phyloP scores from a whole-genome alignment of 805 yeast species.

The Saccharomycopsis sp. region DNA sequence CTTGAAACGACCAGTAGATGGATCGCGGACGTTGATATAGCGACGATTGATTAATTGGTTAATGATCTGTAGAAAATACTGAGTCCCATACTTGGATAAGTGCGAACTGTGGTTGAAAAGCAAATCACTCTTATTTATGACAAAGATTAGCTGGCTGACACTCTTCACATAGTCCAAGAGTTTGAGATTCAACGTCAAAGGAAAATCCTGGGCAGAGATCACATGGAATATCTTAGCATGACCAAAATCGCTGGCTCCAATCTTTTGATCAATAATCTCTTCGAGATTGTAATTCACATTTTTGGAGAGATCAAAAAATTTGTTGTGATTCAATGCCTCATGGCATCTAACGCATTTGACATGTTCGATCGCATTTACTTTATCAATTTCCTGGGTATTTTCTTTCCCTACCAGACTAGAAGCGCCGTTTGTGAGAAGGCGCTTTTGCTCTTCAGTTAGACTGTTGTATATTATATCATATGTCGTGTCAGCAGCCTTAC shows the following conservation, averaged over 20 bases:
- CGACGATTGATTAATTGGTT: slow-evolving; percentile 7
- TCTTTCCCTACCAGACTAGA: background rate
- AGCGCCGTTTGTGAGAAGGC: slow-evolving; percentile 1
- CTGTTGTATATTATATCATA: slow-evolving; percentile 6
- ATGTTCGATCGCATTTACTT: background rate
- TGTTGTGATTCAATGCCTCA: slow-evolving; percentile 41
- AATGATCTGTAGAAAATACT: slow-evolving; percentile 6
- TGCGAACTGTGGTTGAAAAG: slow-evolving; percentile 21
- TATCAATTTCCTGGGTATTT: background rate
- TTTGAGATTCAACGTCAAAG: slow-evolving; percentile 39
- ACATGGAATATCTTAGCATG: slow-evolving; percentile 38
- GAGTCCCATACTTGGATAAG: slow-evolving; percentile 5
- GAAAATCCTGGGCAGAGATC: slow-evolving; percentile 55
- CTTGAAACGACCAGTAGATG: background rate
- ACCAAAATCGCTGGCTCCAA: background rate
- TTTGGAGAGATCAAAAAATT: slow-evolving; percentile 31
- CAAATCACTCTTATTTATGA: slow-evolving; percentile 36
- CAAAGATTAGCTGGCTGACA: slow-evolving; percentile 23
- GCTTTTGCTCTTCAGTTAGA: slow-evolving; percentile 10
- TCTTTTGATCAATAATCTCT: background rate
- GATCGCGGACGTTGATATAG: background rate
- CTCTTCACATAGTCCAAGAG: slow-evolving; percentile 28
- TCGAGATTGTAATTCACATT: slow-evolving; percentile 22
- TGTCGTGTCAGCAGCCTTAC: slow-evolving; percentile 5
- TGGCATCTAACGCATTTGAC: slow-evolving; percentile 50